These are phyloP conservation scores for Cryphonectria naterciae DNA, from an alignment of 2,329 filamentous ascomycete genomes.

Conservation along the genomic window DNA sequence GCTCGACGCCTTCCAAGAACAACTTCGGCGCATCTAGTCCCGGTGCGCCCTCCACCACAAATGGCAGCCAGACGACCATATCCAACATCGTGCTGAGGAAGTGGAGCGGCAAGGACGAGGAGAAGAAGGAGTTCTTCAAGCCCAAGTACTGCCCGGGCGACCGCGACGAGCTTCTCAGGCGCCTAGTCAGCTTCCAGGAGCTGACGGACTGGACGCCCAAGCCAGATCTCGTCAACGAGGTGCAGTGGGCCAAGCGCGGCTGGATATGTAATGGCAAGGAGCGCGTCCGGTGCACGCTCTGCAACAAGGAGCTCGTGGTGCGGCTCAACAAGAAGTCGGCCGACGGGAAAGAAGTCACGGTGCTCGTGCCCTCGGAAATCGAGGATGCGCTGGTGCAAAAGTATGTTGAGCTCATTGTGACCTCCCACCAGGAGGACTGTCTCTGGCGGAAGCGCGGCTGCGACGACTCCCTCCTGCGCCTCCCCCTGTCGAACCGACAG, in stretches of 20 bases:
- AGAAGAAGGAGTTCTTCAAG: constrained; percentile 37
- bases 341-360: constrained; percentile 58
- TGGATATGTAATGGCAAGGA: constrained; percentile 87
- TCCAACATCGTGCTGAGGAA: constrained; percentile 49
- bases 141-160: constrained; percentile 87
- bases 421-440: constrained; percentile 79
- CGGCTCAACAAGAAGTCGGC: constrained; percentile 68
- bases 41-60: constrained; percentile 19
- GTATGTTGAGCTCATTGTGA: constrained; percentile 73
- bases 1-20: constrained; percentile 43
- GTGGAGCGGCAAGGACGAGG: constrained; percentile 39
- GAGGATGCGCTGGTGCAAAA: constrained; percentile 73
- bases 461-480: constrained; percentile 67
- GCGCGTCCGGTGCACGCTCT: constrained; percentile 83
- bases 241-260: constrained; percentile 92
- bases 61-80: constrained; percentile 38
- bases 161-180: constrained; percentile 76
- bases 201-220: constrained; percentile 95
- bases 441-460: constrained; percentile 88
- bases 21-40: constrained; percentile 22
- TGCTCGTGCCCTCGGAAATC: constrained; percentile 64
- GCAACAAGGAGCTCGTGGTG: constrained; percentile 81
- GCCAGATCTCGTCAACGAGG: constrained; percentile 81
- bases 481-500: constrained; percentile 66
- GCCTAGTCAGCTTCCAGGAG: constrained; percentile 86